phyloP scores from a whole-genome alignment of 2,329 filamentous ascomycete genomes.

The Pyrenochaeta sp. region DNA sequence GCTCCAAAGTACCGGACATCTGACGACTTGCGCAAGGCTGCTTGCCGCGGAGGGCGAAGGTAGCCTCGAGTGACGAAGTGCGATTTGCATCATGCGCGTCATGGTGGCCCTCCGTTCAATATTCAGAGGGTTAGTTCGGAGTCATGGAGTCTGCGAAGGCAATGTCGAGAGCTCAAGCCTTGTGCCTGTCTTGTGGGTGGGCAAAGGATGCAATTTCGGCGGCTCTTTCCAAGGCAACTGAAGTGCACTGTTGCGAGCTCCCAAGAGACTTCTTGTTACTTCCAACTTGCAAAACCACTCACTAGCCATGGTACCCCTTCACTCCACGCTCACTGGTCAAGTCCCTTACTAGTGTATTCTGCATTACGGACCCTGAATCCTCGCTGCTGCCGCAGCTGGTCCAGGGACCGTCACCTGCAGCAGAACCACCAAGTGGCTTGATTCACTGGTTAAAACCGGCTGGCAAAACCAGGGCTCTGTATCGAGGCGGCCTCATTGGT shows the following conservation, averaged over 20 bases:
- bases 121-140: too few species aligned
- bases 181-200: not conserved
- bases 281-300: conserved; percentile 9
- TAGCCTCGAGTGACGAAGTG: too few species aligned
- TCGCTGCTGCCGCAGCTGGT: conserved; percentile 5
- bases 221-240: conserved; percentile 2
- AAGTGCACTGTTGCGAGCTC: not conserved
- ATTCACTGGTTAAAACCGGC: conserved; percentile 7
- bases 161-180: not conserved
- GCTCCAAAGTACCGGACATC: not conserved
- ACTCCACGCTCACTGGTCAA: conserved; percentile 11
- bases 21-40: too few species aligned
- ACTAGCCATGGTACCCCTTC: not conserved
- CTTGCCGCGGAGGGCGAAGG: too few species aligned
- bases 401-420: conserved; percentile 25
- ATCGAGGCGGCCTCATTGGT: conserved; percentile 26
- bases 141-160: too few species aligned
- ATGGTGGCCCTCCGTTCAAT: too few species aligned
- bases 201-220: not conserved
- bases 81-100: too few species aligned
- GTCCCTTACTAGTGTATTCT: conserved; percentile 17
- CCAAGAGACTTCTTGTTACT: not conserved
- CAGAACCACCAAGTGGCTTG: conserved; percentile 17
- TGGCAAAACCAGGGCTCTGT: conserved; percentile 10
- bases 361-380: conserved; percentile 21